Percentiles rank a stretch among this genome's conserved stretches.
Evolutionary conservation across 2,329 filamentous ascomycete genomes (phyloP).

Genomic region (Arthroderma sp.): DNA sequence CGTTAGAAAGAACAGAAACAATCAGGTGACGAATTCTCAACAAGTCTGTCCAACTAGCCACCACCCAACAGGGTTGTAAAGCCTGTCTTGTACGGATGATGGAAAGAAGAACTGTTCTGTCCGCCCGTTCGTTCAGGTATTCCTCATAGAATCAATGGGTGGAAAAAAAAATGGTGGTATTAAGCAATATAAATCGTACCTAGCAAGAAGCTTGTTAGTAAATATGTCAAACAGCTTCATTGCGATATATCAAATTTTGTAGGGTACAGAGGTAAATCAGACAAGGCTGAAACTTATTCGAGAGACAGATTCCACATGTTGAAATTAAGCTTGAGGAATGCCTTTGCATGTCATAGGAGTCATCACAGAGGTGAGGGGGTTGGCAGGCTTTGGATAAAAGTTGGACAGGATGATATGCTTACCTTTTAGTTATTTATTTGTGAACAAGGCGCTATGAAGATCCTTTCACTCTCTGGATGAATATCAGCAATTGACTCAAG

Average conservation of each 20-base stretch:
- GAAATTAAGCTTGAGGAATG: slow-evolving; percentile 55
- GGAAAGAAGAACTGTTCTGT: slow-evolving; percentile 45
- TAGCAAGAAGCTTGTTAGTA: slow-evolving; percentile 7
- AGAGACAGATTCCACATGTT: slow-evolving; percentile 50
- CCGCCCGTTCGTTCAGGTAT: slow-evolving; percentile 56
- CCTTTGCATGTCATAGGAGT: slow-evolving; percentile 50
- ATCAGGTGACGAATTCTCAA: slow-evolving; percentile 59
- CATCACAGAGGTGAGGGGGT: slow-evolving; percentile 39
- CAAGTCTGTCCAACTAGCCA: slow-evolving; percentile 42
- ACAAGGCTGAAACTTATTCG: slow-evolving; percentile 57
- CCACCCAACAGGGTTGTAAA: slow-evolving; percentile 52
- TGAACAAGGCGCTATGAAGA: no score
- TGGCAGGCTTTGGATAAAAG: slow-evolving; percentile 4
- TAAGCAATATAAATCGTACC: slow-evolving; percentile 2
- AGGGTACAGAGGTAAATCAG: slow-evolving; percentile 33
- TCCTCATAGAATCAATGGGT: slow-evolving; percentile 39
- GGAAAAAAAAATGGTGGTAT: slow-evolving; percentile 8
- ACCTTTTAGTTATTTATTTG: slow-evolving; percentile 30
- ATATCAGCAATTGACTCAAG: no score
- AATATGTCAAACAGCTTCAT: slow-evolving; percentile 12
- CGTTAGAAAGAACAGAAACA: slow-evolving; percentile 3
- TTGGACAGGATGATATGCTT: slow-evolving; percentile 10
- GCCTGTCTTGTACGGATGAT: slow-evolving; percentile 41
- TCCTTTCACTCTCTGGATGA: no score
- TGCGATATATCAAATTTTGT: slow-evolving; percentile 1